Conservation (phyloP, 371 early-diverging fungal species). For the Apophysomyces elegans region DNA sequence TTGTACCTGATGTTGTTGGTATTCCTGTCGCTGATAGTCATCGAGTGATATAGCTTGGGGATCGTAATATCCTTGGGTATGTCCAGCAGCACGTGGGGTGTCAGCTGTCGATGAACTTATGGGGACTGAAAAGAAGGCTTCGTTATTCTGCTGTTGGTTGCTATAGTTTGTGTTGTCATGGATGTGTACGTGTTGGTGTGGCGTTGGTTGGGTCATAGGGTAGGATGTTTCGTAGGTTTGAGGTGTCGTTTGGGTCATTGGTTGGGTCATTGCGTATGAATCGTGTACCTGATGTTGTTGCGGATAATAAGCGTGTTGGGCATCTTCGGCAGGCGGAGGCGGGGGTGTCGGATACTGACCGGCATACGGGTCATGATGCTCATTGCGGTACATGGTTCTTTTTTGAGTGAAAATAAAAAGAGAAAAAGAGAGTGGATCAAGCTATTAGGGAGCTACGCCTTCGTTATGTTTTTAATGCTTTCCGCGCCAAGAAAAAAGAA, state of each 20-base stretch:
- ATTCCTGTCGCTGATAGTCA: constrained; percentile 22
- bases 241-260: constrained; percentile 13
- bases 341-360: constrained; percentile 26
- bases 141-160: background rate
- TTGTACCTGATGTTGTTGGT: constrained; percentile 11
- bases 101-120: background rate
- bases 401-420: background rate
- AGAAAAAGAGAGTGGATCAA: background rate
- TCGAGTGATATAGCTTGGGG: constrained; percentile 22
- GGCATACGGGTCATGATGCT: constrained; percentile 27
- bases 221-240: constrained; percentile 11
- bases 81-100: background rate
- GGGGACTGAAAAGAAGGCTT: constrained; percentile 10
- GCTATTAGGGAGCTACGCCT: too few relatives aligned
- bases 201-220: background rate
- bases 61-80: constrained; percentile 20
- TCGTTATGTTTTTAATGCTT: background rate
- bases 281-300: constrained; percentile 15
- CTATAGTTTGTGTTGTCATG: background rate
- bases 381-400: background rate
- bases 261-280: background rate
- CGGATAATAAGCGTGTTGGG: constrained; percentile 4
- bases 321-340: constrained; percentile 2
- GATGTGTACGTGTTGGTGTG: constrained; percentile 1
- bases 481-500: constrained; percentile 1